phyloP scores from a whole-genome alignment of 257 asterid species.

The Petrea volubilis region DNA sequence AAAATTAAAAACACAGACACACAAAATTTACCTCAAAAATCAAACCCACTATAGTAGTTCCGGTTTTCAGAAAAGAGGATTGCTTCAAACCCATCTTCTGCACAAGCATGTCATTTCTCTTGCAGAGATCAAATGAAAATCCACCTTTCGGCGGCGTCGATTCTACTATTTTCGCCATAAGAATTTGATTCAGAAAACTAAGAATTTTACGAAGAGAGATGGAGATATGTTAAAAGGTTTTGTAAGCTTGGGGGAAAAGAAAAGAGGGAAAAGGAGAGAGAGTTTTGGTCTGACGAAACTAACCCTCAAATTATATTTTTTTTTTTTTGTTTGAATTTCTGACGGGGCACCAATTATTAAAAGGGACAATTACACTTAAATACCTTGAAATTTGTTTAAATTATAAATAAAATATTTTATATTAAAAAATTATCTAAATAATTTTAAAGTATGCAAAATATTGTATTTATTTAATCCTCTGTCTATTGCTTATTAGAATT shows the following conservation, averaged over 20 bases:
- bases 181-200: background rate
- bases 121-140: constrained; percentile 80
- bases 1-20: background rate
- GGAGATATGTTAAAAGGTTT: constrained; percentile 5
- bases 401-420: no score
- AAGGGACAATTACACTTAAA: no score
- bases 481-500: no score
- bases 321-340: no score
- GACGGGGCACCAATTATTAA: no score
- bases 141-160: constrained; percentile 55
- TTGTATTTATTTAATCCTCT: no score
- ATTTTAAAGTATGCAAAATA: no score
- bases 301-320: no score
- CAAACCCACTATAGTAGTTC: constrained; percentile 92
- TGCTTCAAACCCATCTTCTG: constrained; percentile 70
- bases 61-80: constrained; percentile 77
- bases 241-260: constrained; percentile 42
- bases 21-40: constrained; percentile 57
- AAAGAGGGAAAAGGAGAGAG: no score
- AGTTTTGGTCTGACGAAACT: no score
- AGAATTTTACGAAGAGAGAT: background rate
- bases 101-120: constrained; percentile 79
- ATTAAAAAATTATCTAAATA: no score
- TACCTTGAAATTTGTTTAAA: no score
- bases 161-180: constrained; percentile 34